phyloP scores from a whole-genome alignment of 768 basidiomycete species.

The Paxillus rubicundulus region DNA sequence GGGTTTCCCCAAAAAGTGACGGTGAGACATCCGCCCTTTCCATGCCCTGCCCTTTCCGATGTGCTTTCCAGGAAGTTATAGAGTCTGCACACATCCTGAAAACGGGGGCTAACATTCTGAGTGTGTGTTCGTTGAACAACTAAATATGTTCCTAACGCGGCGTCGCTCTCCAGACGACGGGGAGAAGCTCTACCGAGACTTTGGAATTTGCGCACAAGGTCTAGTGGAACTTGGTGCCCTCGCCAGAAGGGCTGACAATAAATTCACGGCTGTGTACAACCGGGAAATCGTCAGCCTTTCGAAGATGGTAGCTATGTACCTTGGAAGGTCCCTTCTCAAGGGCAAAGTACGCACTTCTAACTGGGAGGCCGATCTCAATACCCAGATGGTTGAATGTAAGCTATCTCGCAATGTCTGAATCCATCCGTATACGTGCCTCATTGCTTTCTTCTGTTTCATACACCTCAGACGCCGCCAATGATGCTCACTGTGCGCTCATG shows the following conservation, averaged over 20 bases:
- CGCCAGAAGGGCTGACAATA: constrained; percentile 39
- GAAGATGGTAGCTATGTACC: constrained; percentile 43
- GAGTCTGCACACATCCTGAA: constrained; percentile 41
- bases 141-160: background rate
- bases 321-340: constrained; percentile 39
- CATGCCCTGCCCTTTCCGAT: background rate
- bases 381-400: constrained; percentile 40
- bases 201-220: constrained; percentile 38
- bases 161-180: constrained; percentile 40
- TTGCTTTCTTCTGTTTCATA: background rate
- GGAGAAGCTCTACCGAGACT: constrained; percentile 47
- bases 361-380: constrained; percentile 41
- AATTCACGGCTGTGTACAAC: constrained; percentile 32
- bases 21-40: constrained; percentile 22
- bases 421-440: background rate
- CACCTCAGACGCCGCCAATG: constrained; percentile 48
- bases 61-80: constrained; percentile 39
- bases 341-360: constrained; percentile 45
- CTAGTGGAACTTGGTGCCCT: constrained; percentile 48
- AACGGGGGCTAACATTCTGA: constrained; percentile 47
- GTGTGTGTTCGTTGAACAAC: constrained; percentile 27
- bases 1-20: constrained; percentile 45
- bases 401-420: background rate
- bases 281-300: constrained; percentile 43
- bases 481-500: constrained; percentile 46